Conservation (phyloP, 1,284 basidiomycete genomes). For the Sporisorium sorghi region DNA sequence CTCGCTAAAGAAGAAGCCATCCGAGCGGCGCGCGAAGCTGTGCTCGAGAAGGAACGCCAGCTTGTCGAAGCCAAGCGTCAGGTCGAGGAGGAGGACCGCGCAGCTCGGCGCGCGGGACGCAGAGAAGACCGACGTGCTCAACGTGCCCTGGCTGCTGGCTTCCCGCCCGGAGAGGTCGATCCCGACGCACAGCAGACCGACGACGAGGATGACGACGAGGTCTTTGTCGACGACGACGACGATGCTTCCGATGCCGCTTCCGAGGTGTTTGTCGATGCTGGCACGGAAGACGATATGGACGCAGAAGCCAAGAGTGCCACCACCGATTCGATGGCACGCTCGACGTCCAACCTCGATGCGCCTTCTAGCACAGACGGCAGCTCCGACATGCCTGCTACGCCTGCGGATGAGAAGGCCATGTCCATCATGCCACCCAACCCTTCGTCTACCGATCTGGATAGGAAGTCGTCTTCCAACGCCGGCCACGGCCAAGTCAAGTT, state of each 20-base stretch:
- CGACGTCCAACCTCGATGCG: constrained; percentile 30
- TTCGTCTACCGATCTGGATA: constrained; percentile 7
- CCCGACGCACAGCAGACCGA: constrained; percentile 30
- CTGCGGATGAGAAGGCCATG: constrained; percentile 32
- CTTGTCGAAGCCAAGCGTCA: constrained; percentile 48
- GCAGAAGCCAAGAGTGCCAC: constrained; percentile 28
- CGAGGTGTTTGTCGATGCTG: constrained; percentile 47
- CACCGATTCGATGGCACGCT: constrained; percentile 34
- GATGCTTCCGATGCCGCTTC: constrained; percentile 27
- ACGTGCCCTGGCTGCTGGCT: constrained; percentile 31
- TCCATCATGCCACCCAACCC: constrained; percentile 17
- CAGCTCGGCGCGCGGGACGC: constrained; percentile 36
- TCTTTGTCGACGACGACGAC: constrained; percentile 8
- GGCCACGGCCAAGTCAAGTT: constrained; percentile 43
- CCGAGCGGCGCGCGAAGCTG: constrained; percentile 31
- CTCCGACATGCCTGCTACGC: constrained; percentile 49
- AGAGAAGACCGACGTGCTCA: constrained; percentile 36
- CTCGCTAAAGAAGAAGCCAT: constrained; percentile 39
- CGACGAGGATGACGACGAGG: constrained; percentile 29
- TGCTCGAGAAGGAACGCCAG: constrained; percentile 38
- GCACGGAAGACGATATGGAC: constrained; percentile 18
- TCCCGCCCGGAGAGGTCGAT: constrained; percentile 33
- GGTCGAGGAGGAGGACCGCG: constrained; percentile 47
- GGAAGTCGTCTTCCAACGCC: constrained; percentile 21
- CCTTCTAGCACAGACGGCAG: constrained; percentile 48